Conservation (phyloP, 2,329 filamentous ascomycete species). For the Ceratocystis variospora region DNA sequence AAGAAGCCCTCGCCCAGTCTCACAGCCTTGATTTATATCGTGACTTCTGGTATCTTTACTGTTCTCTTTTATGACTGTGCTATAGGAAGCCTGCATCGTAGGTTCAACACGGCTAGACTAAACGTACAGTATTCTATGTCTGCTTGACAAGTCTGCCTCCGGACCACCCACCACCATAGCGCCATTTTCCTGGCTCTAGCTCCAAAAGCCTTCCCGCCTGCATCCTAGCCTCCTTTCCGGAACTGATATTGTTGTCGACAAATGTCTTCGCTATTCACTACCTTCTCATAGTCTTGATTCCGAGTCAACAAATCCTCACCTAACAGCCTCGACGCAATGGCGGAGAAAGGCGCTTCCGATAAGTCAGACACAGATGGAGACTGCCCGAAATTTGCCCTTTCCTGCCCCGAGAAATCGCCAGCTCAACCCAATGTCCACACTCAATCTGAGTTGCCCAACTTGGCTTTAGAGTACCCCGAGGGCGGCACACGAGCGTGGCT, state of each 20-base stretch:
- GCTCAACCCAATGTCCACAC: neutral
- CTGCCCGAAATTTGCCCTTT: conserved; percentile 9
- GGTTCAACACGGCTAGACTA: neutral
- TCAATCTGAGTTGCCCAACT: neutral
- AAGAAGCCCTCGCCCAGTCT: neutral
- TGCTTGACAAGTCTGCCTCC: neutral
- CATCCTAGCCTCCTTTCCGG: neutral
- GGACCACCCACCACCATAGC: neutral
- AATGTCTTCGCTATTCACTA: neutral
- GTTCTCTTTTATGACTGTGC: neutral
- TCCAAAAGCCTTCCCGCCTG: neutral
- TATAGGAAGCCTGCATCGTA: neutral
- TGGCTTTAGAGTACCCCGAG: conserved; percentile 26
- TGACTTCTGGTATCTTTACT: neutral
- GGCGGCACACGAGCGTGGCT: conserved; percentile 37
- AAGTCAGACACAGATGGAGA: conserved; percentile 10
- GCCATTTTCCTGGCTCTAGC: neutral
- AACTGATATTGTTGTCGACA: neutral
- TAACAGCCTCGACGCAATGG: neutral
- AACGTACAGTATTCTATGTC: neutral
- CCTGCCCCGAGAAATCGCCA: conserved; percentile 13
- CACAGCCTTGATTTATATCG: neutral
- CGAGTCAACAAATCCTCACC: neutral
- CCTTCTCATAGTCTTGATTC: neutral
- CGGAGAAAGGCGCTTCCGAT: neutral